phyloP scores from a whole-genome alignment of 371 early-diverging fungal genomes.

The Apophysomyces trapeziformis region DNA sequence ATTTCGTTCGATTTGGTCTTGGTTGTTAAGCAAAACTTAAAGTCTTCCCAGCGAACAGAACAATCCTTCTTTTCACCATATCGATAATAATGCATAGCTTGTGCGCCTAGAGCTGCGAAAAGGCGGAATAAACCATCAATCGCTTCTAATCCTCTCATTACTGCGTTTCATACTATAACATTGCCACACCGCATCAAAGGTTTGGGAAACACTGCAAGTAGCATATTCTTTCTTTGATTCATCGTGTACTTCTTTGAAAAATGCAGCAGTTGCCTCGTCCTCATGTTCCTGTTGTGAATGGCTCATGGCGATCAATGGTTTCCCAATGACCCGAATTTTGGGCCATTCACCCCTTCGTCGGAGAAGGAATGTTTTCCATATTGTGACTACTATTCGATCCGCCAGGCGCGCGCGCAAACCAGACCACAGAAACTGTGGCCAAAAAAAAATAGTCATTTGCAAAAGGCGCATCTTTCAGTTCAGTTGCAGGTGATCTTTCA shows the following conservation, averaged over 20 bases:
- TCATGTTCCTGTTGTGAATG: conserved; percentile 3
- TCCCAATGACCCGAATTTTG: too few relatives aligned
- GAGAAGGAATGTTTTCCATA: too few relatives aligned
- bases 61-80: conserved; percentile 54
- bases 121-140: neutral
- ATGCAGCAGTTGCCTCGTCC: conserved; percentile 40
- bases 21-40: conserved; percentile 44
- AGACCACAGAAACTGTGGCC: too few relatives aligned
- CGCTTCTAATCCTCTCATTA: neutral
- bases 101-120: conserved; percentile 42
- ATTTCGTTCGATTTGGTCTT: conserved; percentile 43
- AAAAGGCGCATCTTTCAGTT: neutral
- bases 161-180: conserved; percentile 43
- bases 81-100: conserved; percentile 50
- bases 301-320: neutral
- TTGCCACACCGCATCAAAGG: conserved; percentile 46
- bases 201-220: conserved; percentile 42
- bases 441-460: neutral
- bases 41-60: conserved; percentile 44
- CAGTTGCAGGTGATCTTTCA: neutral
- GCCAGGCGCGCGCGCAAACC: too few relatives aligned
- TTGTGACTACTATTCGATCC: too few relatives aligned
- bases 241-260: conserved; percentile 45
- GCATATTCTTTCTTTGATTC: conserved; percentile 36
- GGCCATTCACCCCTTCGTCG: too few relatives aligned